These are phyloP conservation scores for Trametes cingulata DNA, from an alignment of 768 basidiomycete species.

Conservation along the genomic window DNA sequence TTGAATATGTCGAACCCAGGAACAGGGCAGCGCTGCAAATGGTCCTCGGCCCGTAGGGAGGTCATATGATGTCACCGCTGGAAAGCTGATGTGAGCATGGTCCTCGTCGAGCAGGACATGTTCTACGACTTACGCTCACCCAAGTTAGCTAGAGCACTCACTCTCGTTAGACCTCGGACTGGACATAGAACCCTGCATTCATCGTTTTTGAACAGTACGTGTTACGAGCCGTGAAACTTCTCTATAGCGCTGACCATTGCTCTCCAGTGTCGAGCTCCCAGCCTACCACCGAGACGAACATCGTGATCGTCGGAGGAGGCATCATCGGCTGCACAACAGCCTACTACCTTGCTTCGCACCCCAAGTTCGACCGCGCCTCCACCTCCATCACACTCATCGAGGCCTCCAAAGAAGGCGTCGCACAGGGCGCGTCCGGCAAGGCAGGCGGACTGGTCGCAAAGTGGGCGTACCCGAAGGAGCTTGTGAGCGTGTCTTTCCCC, in stretches of 20 bases:
- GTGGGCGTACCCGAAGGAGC: slow-evolving; percentile 77
- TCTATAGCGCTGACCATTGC: neutral
- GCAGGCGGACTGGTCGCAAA: slow-evolving; percentile 80
- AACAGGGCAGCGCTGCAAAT: no score
- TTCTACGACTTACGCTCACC: neutral
- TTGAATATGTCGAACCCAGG: no score
- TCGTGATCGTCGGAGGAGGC: slow-evolving; percentile 83
- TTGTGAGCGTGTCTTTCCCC: slow-evolving; percentile 69
- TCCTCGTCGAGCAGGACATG: neutral
- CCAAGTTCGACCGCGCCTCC: slow-evolving; percentile 41
- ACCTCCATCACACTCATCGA: slow-evolving; percentile 66
- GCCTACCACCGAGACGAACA: slow-evolving; percentile 32
- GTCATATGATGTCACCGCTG: neutral
- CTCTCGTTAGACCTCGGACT: neutral
- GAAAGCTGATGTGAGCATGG: neutral
- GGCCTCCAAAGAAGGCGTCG: slow-evolving; percentile 64
- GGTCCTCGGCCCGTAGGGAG: neutral
- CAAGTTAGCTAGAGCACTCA: neutral
- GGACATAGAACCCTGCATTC: neutral
- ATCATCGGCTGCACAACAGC: slow-evolving; percentile 86
- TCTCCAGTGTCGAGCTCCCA: neutral
- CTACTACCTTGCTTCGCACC: slow-evolving; percentile 71
- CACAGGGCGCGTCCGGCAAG: slow-evolving; percentile 83
- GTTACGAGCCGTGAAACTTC: neutral
- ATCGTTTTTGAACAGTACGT: neutral